Evolutionary conservation across 257 asterid species (phyloP).

Genomic region (Solanum commersonii): DNA sequence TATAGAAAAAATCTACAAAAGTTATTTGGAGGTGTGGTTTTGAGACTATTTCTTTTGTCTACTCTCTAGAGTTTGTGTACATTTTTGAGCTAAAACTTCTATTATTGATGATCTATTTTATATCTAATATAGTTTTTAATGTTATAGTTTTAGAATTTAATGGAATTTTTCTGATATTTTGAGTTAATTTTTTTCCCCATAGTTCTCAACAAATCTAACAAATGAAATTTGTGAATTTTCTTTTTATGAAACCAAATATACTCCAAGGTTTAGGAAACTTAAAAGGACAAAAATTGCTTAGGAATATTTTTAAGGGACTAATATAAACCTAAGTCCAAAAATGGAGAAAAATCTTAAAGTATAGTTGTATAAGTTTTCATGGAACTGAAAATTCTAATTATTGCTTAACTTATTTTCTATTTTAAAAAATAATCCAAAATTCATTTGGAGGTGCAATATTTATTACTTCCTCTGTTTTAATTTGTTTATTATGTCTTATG

Average conservation of each 20-base stretch:
- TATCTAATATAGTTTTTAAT: not conserved
- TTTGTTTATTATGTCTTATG: not conserved
- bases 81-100: not conserved
- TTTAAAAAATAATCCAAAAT: not conserved
- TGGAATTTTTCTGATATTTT: not conserved
- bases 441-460: not conserved
- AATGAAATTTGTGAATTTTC: not conserved
- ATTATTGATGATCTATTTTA: not conserved
- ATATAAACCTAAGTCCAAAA: not conserved
- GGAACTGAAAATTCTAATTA: not conserved
- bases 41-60: not conserved
- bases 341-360: not conserved
- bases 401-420: not conserved
- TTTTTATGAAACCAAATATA: not conserved
- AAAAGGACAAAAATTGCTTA: not conserved
- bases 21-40: not conserved
- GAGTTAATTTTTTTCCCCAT: too few species aligned
- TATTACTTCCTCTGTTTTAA: not conserved
- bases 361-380: not conserved
- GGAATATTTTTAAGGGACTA: not conserved
- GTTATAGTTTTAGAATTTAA: not conserved
- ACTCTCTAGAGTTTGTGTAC: not conserved
- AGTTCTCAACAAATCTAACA: not conserved
- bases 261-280: not conserved
- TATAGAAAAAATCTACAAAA: not conserved